Evolutionary conservation across 2,329 filamentous ascomycete genomes (phyloP).

Genomic region (Niveomyces coronatus): DNA sequence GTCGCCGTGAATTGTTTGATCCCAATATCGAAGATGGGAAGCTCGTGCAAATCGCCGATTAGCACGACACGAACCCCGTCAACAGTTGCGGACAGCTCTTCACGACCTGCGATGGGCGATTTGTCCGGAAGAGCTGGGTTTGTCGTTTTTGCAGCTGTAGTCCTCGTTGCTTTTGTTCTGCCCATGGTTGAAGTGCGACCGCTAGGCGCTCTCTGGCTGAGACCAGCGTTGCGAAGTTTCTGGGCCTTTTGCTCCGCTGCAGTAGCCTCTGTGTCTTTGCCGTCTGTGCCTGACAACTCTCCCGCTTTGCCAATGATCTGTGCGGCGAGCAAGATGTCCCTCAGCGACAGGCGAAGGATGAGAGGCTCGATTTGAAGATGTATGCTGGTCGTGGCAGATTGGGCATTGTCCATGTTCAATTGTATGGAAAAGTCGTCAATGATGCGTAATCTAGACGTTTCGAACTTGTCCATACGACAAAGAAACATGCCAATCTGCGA

Average conservation of each 20-base stretch:
- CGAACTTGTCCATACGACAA: constrained; percentile 96
- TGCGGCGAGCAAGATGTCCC: constrained; percentile 87
- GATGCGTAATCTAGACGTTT: constrained; percentile 80
- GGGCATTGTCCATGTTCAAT: constrained; percentile 68
- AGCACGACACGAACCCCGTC: constrained; percentile 86
- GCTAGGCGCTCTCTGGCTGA: constrained; percentile 48
- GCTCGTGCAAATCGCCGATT: constrained; percentile 90
- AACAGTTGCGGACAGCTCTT: constrained; percentile 77
- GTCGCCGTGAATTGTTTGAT: constrained; percentile 81
- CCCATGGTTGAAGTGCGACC: constrained; percentile 44
- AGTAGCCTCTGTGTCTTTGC: constrained; percentile 29
- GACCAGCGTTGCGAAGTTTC: constrained; percentile 37
- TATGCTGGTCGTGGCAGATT: constrained; percentile 60
- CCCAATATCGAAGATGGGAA: constrained; percentile 88
- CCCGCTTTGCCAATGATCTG: constrained; percentile 88
- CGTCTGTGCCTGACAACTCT: constrained; percentile 64
- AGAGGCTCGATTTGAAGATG: constrained; percentile 84
- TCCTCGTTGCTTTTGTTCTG: constrained; percentile 30
- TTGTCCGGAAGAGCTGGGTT: constrained; percentile 8
- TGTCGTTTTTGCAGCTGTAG: constrained; percentile 21
- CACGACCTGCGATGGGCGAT: constrained; percentile 31
- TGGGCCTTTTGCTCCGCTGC: constrained; percentile 44
- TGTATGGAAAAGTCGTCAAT: constrained; percentile 94
- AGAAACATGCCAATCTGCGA: constrained; percentile 96
- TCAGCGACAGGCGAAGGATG: constrained; percentile 77